These are phyloP conservation scores for Sclerotinia glacialis DNA, from an alignment of 2,329 filamentous ascomycete genomes.

Conservation along the genomic window DNA sequence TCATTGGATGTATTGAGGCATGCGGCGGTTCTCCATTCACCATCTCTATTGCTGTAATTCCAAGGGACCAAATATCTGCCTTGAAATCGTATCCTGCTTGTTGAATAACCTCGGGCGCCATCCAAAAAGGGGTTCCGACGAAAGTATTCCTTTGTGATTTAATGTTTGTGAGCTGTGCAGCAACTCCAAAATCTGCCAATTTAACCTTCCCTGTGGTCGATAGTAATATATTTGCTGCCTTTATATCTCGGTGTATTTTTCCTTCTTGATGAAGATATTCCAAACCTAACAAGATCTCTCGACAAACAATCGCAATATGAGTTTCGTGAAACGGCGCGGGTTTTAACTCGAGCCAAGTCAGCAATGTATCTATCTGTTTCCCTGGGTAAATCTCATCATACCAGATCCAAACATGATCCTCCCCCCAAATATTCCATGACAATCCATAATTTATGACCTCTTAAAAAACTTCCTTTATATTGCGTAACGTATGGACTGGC, in stretches of 20 bases:
- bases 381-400: constrained; percentile 45
- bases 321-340: constrained; percentile 82
- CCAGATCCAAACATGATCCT: constrained; percentile 90
- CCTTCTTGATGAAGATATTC: constrained; percentile 92
- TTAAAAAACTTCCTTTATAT: constrained; percentile 95
- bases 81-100: constrained; percentile 83
- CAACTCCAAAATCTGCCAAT: constrained; percentile 94
- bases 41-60: constrained; percentile 89
- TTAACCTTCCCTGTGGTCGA: constrained; percentile 89
- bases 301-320: constrained; percentile 91
- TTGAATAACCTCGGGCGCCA: constrained; percentile 92
- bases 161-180: constrained; percentile 93
- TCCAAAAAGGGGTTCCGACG: constrained; percentile 96
- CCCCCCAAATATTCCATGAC: constrained; percentile 98
- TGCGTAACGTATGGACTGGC: constrained; percentile 91
- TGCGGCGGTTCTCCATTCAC: constrained; percentile 86
- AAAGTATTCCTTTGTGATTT: constrained; percentile 98
- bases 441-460: constrained; percentile 97
- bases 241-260: constrained; percentile 96
- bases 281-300: constrained; percentile 82
- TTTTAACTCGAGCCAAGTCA: constrained; percentile 63
- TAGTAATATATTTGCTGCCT: constrained; percentile 94
- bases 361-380: constrained; percentile 11
- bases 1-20: constrained; percentile 85
- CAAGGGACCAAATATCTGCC: constrained; percentile 89